Conservation (phyloP, 2,329 filamentous ascomycete genomes). For the Emericellopsis cladophorae region DNA sequence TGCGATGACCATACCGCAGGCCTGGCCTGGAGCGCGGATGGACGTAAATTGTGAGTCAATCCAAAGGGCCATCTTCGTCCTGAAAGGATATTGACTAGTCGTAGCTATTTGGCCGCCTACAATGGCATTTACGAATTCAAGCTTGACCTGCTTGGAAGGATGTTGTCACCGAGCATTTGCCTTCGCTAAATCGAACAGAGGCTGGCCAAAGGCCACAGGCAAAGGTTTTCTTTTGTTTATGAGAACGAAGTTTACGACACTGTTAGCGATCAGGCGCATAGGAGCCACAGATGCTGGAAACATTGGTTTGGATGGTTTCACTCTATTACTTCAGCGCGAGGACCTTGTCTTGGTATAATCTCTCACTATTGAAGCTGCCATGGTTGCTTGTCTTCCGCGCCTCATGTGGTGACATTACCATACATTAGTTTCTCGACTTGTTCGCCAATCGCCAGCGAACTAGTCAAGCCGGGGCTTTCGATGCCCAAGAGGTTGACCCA, state of each 20-base stretch:
- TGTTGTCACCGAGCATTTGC: slow-evolving; percentile 41
- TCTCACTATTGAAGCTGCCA: too few species aligned
- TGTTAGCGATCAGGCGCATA: too few species aligned
- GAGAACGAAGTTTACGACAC: too few species aligned
- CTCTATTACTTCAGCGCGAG: too few species aligned
- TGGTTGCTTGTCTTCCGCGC: too few species aligned
- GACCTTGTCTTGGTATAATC: too few species aligned
- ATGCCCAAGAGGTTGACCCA: slow-evolving; percentile 89
- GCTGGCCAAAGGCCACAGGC: too few species aligned
- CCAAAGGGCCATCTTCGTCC: background rate
- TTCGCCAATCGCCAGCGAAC: slow-evolving; percentile 73
- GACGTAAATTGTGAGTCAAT: slow-evolving; percentile 40
- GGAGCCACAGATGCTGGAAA: too few species aligned
- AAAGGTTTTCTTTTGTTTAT: too few species aligned
- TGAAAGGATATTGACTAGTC: slow-evolving; percentile 7
- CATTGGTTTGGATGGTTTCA: too few species aligned
- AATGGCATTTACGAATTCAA: slow-evolving; percentile 66
- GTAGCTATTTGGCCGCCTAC: slow-evolving; percentile 50
- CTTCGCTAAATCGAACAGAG: slow-evolving; percentile 26
- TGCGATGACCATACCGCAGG: slow-evolving; percentile 47
- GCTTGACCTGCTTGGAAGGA: slow-evolving; percentile 50
- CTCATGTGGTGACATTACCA: slow-evolving; percentile 7
- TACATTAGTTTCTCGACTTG: slow-evolving; percentile 48
- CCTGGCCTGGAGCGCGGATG: slow-evolving; percentile 49
- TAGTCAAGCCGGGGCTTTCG: slow-evolving; percentile 86